These are phyloP conservation scores for Porodaedalea pini DNA, from an alignment of 1,284 basidiomycete species.

Conservation along the genomic window DNA sequence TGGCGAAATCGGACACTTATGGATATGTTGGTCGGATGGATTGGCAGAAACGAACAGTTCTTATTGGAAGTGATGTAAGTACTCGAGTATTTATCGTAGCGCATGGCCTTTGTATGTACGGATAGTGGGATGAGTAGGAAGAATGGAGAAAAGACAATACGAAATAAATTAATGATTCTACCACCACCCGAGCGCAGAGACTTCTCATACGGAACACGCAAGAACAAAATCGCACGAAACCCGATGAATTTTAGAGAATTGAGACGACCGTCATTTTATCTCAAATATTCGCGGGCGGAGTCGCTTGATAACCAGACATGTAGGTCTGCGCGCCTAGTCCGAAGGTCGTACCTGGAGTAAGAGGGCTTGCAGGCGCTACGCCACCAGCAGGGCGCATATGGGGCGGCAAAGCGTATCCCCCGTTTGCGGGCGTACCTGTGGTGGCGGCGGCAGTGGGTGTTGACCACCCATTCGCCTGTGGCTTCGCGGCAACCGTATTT, in stretches of 20 bases:
- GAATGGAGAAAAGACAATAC: background rate
- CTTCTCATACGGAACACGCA: background rate
- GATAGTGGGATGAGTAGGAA: background rate
- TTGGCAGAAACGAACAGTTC: too few species aligned
- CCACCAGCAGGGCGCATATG: slow-evolving; percentile 11
- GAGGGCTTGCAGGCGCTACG: slow-evolving; percentile 1
- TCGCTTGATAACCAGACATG: slow-evolving; percentile 7
- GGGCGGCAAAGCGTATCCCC: slow-evolving; percentile 11
- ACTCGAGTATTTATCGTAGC: too few species aligned
- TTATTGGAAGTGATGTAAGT: too few species aligned
- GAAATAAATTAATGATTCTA: background rate
- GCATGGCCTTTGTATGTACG: background rate
- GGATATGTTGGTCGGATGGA: too few species aligned
- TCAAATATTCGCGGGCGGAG: slow-evolving; percentile 9
- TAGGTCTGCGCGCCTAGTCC: slow-evolving; percentile 1
- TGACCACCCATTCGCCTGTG: slow-evolving; percentile 14
- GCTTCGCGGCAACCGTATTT: slow-evolving; percentile 18
- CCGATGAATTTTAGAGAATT: background rate
- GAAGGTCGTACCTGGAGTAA: background rate
- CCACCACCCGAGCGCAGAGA: too few species aligned
- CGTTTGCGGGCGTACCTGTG: background rate
- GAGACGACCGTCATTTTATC: background rate
- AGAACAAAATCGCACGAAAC: background rate
- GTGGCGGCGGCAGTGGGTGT: background rate
- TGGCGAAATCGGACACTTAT: slow-evolving; percentile 8